Conservation (phyloP, 768 basidiomycete genomes). For the Podaxis carcinomalis region DNA sequence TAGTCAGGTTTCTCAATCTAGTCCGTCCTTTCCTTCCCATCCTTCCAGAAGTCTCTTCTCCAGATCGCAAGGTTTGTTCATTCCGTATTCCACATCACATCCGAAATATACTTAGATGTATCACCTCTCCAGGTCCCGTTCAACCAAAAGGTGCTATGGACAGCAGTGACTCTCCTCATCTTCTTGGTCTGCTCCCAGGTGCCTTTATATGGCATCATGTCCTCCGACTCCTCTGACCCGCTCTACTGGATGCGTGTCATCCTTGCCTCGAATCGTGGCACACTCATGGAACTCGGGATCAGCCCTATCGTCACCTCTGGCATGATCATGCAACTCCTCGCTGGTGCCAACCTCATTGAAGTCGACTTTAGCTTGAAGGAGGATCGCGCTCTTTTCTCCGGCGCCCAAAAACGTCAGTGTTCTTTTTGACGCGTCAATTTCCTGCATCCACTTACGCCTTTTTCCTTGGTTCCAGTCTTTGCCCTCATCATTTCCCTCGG, state of each 20-base stretch:
- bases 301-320: slow-evolving; percentile 96
- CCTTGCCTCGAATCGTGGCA: slow-evolving; percentile 96
- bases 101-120: neutral
- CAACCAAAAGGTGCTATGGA: slow-evolving; percentile 99
- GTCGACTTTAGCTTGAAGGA: slow-evolving; percentile 98
- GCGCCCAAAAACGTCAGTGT: slow-evolving; percentile 90
- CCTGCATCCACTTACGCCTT: slow-evolving; percentile 2
- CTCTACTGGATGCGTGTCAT: slow-evolving; percentile 99
- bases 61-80: slow-evolving; percentile 85
- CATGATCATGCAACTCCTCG: slow-evolving; percentile 99
- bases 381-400: slow-evolving; percentile 91
- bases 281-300: slow-evolving; percentile 99
- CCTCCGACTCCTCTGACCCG: slow-evolving; percentile 97
- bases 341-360: slow-evolving; percentile 95
- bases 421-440: neutral
- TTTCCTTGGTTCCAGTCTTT: slow-evolving; percentile 58
- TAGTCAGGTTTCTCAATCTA: slow-evolving; percentile 97
- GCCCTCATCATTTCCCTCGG: slow-evolving; percentile 95
- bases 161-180: slow-evolving; percentile 97
- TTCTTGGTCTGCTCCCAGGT: slow-evolving; percentile 99
- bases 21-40: slow-evolving; percentile 97
- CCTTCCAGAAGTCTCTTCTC: slow-evolving; percentile 95
- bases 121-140: slow-evolving; percentile 72
- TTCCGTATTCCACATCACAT: neutral
- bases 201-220: slow-evolving; percentile 99